A percentile compares a stretch with the other conserved stretches of the same genome.
These are phyloP conservation scores for Fusarium annulatum DNA, from an alignment of 2,329 filamentous ascomycete species.

Conservation along the genomic window DNA sequence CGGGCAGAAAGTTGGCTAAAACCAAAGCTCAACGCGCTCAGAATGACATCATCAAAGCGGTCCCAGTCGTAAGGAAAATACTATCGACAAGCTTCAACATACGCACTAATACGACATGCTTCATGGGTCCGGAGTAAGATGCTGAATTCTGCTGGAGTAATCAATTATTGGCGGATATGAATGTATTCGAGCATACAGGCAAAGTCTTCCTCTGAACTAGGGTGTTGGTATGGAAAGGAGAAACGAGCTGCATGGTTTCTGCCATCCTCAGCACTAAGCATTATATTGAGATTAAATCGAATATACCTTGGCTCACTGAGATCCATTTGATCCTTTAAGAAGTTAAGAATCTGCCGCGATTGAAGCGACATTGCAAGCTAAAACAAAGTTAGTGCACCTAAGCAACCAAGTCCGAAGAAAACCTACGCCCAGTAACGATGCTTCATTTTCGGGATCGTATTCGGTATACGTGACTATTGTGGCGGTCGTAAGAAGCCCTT, in stretches of 20 bases:
- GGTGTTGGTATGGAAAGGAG: rapidly evolving
- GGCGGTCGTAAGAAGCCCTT: rapidly evolving
- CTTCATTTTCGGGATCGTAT: rapidly evolving
- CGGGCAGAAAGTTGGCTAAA: rapidly evolving
- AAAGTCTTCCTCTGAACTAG: rapidly evolving
- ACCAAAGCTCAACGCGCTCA: not conserved
- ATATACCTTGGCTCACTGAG: not conserved
- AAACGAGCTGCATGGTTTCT: rapidly evolving
- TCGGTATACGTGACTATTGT: rapidly evolving
- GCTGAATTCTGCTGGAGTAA: rapidly evolving
- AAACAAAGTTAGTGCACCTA: not conserved
- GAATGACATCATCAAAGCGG: rapidly evolving
- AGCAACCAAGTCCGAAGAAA: rapidly evolving
- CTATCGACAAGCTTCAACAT: not conserved
- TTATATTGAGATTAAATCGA: not conserved
- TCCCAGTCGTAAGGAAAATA: rapidly evolving
- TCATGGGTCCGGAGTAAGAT: not conserved
- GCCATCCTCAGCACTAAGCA: rapidly evolving
- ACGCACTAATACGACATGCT: no score
- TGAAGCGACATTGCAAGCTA: rapidly evolving
- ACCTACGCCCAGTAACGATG: rapidly evolving
- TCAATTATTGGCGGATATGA: rapidly evolving
- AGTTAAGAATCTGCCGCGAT: rapidly evolving
- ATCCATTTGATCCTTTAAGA: not conserved
- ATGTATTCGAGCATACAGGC: not conserved